Evolutionary conservation across 768 basidiomycete genomes (phyloP).

Genomic region (Mycena kentingensis): DNA sequence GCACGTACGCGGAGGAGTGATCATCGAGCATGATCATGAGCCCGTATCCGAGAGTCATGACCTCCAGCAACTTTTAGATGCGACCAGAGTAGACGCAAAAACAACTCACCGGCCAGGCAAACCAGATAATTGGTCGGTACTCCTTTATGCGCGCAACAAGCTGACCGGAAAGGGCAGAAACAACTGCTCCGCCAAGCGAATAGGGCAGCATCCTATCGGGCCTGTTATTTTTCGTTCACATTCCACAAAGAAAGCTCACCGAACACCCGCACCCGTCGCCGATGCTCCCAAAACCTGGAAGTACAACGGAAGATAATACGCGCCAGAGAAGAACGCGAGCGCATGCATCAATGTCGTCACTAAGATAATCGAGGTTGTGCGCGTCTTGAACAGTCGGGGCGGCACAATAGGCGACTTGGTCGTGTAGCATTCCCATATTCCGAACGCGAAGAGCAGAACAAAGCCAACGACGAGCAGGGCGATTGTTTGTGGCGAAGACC

Average conservation of each 20-base stretch:
- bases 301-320: constrained; percentile 41
- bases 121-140: constrained; percentile 68
- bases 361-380: constrained; percentile 67
- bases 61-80: too few relatives aligned
- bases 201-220: constrained; percentile 67
- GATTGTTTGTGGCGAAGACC: constrained; percentile 63
- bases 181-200: constrained; percentile 59
- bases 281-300: constrained; percentile 79
- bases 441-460: constrained; percentile 50
- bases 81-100: too few relatives aligned
- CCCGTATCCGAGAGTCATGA: constrained; percentile 66
- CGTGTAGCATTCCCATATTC: constrained; percentile 62
- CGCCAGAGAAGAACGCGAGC: constrained; percentile 59
- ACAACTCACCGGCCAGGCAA: constrained; percentile 52
- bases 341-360: constrained; percentile 64
- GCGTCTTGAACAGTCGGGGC: constrained; percentile 78
- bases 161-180: constrained; percentile 60
- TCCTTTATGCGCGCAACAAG: constrained; percentile 56
- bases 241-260: constrained; percentile 40
- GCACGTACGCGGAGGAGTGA: constrained; percentile 50
- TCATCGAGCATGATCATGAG: constrained; percentile 71
- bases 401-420: constrained; percentile 71
- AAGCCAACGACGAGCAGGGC: constrained; percentile 61
- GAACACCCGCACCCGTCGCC: constrained; percentile 68
- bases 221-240: neutral